Evolutionary conservation across 139 green algal species (phyloP), one percentile per base, ranked within the genome.

Genomic region (Spirogloea muscicola): DNA sequence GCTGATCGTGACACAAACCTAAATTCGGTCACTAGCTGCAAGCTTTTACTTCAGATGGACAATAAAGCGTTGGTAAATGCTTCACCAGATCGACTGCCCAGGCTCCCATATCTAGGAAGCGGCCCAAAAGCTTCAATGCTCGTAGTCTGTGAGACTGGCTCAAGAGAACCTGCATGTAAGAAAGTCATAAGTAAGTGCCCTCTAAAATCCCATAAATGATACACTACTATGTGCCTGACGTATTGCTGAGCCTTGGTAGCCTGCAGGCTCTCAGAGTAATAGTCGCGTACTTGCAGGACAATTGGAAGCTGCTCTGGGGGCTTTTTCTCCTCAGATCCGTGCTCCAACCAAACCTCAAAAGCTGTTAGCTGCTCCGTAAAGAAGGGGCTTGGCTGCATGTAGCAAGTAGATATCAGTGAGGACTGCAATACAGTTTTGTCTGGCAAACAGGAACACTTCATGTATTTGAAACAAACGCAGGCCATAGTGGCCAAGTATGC

Each of bases 291-390:
- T 38, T 82, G 75, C 61, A 99, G 87, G 69, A 99, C 94, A 34
- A 99, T 97, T 38, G 94, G 94, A 74, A 99, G 90, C 89, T 99
- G 94, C 85, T 97, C 91, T 1, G 94, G 94, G 7, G 94, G 93
- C 76, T 84, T 77, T 84, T 94, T 96, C 51, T 27, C 18, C 37
- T 82, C 60, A 4, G 76, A 84, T 29, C 92, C 94, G 65, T 95
- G 87, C 41, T 90, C 44, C 51, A 99, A 88, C 94, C 94, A 99
- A 59, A 98, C 87, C 79, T 97, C 91, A 85, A 99, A 99, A 1
- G 94, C 93, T 5, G 91, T 96, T 16, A 99, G 90, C 91, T 99
- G 94, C 81, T 99, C 90, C 0, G 84, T 84, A 81, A 99, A 99
- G 79, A 99, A 99, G 33, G 88, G 86, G 37, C 76, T 86, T 39